A percentile compares a stretch with the other conserved stretches of the same genome.
Evolutionary conservation across 371 early-diverging fungal species (phyloP).

Genomic region (Mortierella sp.): DNA sequence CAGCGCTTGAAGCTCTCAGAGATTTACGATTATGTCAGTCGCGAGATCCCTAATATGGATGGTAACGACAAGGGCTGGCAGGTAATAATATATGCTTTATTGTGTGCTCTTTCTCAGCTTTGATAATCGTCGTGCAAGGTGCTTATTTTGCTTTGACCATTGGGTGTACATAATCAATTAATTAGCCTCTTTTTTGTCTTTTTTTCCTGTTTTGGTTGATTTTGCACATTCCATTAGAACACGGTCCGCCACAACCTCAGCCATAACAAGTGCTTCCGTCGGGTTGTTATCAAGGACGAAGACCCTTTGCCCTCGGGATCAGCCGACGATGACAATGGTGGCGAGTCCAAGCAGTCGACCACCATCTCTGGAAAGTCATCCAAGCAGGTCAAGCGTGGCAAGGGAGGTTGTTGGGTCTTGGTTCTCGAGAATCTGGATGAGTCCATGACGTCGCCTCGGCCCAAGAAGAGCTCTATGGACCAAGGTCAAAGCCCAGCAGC

Average conservation of each 20-base stretch:
- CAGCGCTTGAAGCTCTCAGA: conserved; percentile 37
- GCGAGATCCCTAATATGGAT: conserved; percentile 26
- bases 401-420: conserved; percentile 32
- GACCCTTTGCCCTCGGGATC: conserved; percentile 5
- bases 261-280: conserved; percentile 28
- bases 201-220: too few relatives aligned
- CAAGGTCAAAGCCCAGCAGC: conserved; percentile 2
- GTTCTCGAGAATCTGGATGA: conserved; percentile 24
- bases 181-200: not conserved
- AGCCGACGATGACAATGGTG: conserved; percentile 8
- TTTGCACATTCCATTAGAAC: conserved; percentile 23
- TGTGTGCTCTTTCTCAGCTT: not conserved
- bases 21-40: conserved; percentile 34
- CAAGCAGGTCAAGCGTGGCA: conserved; percentile 19
- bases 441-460: conserved; percentile 10
- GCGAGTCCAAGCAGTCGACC: not conserved
- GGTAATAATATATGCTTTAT: conserved; percentile 27
- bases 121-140: not conserved
- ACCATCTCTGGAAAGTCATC: not conserved
- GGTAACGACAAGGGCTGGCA: conserved; percentile 38
- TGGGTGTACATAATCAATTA: not conserved
- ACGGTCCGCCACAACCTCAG: conserved; percentile 37
- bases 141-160: not conserved
- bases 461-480: conserved; percentile 22
- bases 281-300: conserved; percentile 12